phyloP scores from a whole-genome alignment of 2,329 filamentous ascomycete genomes.

The Alternaria infectoria region DNA sequence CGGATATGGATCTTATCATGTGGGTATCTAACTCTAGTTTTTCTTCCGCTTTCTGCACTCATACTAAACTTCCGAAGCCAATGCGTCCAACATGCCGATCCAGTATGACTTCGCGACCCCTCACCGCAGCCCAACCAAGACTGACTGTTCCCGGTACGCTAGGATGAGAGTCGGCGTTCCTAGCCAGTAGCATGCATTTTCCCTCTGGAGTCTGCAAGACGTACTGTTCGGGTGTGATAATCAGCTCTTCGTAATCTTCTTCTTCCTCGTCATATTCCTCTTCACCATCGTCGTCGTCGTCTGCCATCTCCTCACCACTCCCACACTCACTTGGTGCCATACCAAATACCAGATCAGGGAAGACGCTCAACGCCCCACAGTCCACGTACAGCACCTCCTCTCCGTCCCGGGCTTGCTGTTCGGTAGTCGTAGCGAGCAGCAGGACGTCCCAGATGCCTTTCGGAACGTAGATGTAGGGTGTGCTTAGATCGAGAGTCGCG shows the following conservation, averaged over 20 bases:
- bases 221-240: constrained; percentile 26
- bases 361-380: constrained; percentile 10
- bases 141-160: neutral
- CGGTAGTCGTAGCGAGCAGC: constrained; percentile 16
- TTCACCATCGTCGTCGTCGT: neutral
- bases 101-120: constrained; percentile 21
- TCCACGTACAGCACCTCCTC: constrained; percentile 15
- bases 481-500: constrained; percentile 17
- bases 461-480: constrained; percentile 20
- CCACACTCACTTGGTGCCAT: constrained; percentile 1
- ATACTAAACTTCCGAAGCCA: constrained; percentile 5
- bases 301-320: neutral
- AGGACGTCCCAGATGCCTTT: constrained; percentile 22
- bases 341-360: constrained; percentile 26
- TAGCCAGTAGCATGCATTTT: constrained; percentile 19
- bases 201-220: constrained; percentile 13
- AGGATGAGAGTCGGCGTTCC: constrained; percentile 4
- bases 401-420: neutral
- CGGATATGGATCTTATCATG: neutral
- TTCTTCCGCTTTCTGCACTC: neutral
- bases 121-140: constrained; percentile 27
- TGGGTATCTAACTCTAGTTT: neutral
- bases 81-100: constrained; percentile 18
- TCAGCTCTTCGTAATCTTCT: constrained; percentile 4
- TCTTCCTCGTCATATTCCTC: constrained; percentile 8